These are phyloP conservation scores for Termitomyces sp. DNA, from an alignment of 768 basidiomycete species.

Conservation along the genomic window DNA sequence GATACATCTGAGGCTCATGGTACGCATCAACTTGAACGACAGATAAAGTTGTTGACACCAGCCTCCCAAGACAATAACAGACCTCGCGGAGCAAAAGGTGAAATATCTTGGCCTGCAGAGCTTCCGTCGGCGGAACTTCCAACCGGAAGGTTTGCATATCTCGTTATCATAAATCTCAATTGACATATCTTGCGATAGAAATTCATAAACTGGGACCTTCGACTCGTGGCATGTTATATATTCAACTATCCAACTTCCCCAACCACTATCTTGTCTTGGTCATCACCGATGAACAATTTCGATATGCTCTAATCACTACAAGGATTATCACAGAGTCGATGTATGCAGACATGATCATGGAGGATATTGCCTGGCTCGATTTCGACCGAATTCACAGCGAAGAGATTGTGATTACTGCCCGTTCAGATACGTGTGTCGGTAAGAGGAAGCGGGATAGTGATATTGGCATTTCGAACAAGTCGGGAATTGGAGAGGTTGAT, in stretches of 20 bases:
- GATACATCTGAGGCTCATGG: constrained; percentile 53
- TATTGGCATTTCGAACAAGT: constrained; percentile 2
- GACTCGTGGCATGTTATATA: constrained; percentile 60
- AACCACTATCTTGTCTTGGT: constrained; percentile 82
- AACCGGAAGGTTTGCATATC: constrained; percentile 45
- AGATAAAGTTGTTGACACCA: not conserved
- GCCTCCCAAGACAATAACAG: constrained; percentile 66
- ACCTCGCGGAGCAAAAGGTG: constrained; percentile 82
- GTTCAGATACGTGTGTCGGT: constrained; percentile 17
- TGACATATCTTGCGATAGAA: constrained; percentile 36
- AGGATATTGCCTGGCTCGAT: constrained; percentile 78
- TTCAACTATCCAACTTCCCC: constrained; percentile 73
- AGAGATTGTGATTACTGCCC: constrained; percentile 19
- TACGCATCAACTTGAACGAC: constrained; percentile 26
- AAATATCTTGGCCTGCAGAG: constrained; percentile 76
- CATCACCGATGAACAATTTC: constrained; percentile 70
- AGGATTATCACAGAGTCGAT: constrained; percentile 46
- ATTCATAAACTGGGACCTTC: constrained; percentile 61
- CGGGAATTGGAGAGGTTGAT: constrained; percentile 1
- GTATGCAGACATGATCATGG: constrained; percentile 59
- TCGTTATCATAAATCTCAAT: not conserved
- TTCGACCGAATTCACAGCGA: constrained; percentile 58
- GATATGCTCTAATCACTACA: constrained; percentile 76
- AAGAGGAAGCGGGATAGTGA: constrained; percentile 18
- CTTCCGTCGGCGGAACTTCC: constrained; percentile 64